A percentile compares a stretch with the other conserved stretches of the same genome.
Conservation (phyloP, 73 alveolate genomes). For the Paramecium tetraurelia region DNA sequence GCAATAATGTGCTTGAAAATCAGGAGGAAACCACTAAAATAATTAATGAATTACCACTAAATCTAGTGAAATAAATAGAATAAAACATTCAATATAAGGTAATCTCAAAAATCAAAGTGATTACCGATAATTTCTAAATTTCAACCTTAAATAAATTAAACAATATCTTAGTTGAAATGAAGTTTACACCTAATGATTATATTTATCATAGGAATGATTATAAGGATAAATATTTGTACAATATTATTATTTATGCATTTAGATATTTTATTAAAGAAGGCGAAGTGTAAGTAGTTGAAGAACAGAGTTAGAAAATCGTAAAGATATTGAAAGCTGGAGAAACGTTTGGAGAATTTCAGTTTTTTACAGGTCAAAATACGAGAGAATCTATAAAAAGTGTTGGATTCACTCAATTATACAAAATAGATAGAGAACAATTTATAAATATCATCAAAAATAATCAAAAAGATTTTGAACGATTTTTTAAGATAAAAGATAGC, state of each 20-base stretch:
- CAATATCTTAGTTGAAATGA: neutral
- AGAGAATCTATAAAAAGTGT: constrained; percentile 23
- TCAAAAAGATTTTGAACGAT: constrained; percentile 45
- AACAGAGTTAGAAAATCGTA: neutral
- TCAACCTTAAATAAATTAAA: neutral
- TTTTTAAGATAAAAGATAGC: neutral
- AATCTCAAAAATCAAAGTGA: neutral
- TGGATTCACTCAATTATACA: neutral
- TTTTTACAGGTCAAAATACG: constrained; percentile 26
- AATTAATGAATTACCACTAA: neutral
- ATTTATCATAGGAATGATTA: neutral
- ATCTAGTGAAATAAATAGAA: neutral
- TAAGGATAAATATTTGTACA: neutral
- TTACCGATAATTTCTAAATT: neutral
- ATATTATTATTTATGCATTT: neutral
- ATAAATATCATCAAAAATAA: neutral
- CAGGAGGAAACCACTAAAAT: neutral
- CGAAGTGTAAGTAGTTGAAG: neutral
- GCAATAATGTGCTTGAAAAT: neutral
- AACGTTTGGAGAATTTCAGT: constrained; percentile 49
- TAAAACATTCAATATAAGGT: neutral
- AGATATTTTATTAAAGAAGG: constrained; percentile 24
- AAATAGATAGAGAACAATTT: constrained; percentile 42
- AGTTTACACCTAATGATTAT: neutral
- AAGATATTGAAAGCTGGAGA: neutral